Conservation (phyloP, 129 eudicot species). For the Pulicaria dysenterica region DNA sequence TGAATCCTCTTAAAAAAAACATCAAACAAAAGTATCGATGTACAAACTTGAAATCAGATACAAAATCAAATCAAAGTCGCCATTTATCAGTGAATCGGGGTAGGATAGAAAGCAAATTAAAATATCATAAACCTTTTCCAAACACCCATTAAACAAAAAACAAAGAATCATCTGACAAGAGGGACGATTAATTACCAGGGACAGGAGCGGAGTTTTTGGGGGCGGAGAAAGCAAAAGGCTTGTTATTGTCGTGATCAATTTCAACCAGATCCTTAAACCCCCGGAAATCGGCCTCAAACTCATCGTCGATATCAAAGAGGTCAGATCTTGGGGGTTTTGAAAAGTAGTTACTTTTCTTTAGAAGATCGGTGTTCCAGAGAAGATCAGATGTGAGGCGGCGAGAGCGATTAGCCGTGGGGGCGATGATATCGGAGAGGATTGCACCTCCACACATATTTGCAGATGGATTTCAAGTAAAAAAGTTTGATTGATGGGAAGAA, state of each 20-base stretch:
- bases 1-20: too few species aligned
- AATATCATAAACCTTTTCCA: not conserved
- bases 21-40: too few species aligned
- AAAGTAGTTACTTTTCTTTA: constrained; percentile 40
- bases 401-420: constrained; percentile 48
- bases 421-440: constrained; percentile 62
- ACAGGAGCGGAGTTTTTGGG: constrained; percentile 28
- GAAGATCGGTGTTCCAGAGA: constrained; percentile 50
- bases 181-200: constrained; percentile 32
- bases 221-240: constrained; percentile 59
- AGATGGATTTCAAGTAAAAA: not conserved
- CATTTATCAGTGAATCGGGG: too few species aligned
- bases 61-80: too few species aligned
- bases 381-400: constrained; percentile 64
- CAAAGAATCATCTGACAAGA: not conserved
- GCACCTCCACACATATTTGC: constrained; percentile 93
- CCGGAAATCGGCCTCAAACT: constrained; percentile 83
- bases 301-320: constrained; percentile 45
- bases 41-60: too few species aligned
- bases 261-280: constrained; percentile 69
- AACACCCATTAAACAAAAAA: not conserved
- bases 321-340: constrained; percentile 52
- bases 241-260: constrained; percentile 27
- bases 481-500: not conserved
- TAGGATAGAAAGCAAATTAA: not conserved